Evolutionary conservation across 208 protist genomes (phyloP).

Genomic region (Acanthamoeba sp.): DNA sequence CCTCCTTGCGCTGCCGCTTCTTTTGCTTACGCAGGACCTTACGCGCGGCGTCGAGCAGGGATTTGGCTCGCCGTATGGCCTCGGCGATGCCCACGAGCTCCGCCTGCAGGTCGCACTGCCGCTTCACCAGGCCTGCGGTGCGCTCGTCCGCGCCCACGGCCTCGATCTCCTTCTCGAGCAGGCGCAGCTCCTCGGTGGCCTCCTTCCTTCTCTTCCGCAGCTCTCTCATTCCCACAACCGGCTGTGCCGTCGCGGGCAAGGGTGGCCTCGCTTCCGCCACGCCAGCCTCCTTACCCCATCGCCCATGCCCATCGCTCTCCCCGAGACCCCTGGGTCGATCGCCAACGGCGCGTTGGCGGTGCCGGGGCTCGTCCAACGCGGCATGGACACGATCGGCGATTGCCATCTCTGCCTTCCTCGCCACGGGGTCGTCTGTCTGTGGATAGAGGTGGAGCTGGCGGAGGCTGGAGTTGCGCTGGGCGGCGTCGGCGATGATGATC

Average conservation of each 20-base stretch:
- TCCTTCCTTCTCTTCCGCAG: conserved; percentile 26
- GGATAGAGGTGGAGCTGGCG: conserved; percentile 31
- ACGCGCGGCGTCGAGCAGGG: conserved; percentile 1
- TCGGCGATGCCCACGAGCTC: neutral
- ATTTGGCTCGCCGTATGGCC: neutral
- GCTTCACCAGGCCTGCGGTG: neutral
- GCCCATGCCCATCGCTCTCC: too few species aligned
- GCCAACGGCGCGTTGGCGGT: neutral
- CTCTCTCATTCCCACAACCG: neutral
- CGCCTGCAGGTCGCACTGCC: neutral
- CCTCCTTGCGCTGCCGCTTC: conserved; percentile 20
- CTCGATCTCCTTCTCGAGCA: neutral
- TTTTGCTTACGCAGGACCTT: conserved; percentile 41
- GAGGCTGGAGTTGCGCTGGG: neutral
- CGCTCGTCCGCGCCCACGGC: neutral
- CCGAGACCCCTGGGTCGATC: too few species aligned
- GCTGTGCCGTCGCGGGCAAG: neutral
- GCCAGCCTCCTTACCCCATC: too few species aligned
- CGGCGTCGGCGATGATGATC: neutral
- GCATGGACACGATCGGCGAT: neutral
- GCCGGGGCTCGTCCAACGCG: neutral
- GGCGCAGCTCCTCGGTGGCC: neutral
- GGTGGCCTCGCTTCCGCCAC: neutral
- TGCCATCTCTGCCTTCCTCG: neutral
- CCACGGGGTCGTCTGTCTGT: neutral